phyloP scores from a whole-genome alignment of 1,139 yeast genomes.

The Yamadazyma friedrichii region DNA sequence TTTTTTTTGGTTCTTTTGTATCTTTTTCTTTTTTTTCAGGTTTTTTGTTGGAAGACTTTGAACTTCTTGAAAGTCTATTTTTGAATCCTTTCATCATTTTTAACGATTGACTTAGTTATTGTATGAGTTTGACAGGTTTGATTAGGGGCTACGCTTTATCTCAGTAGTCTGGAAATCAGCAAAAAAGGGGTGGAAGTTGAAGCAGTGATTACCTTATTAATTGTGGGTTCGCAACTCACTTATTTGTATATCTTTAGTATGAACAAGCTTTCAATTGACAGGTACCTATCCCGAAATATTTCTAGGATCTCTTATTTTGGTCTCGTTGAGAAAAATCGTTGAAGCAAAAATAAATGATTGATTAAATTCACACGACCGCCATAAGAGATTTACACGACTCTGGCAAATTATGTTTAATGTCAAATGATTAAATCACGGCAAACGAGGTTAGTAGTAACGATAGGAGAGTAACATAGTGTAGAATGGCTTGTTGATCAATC shows the following conservation, averaged over 20 bases:
- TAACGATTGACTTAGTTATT: slow-evolving; percentile 6
- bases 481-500: too few species aligned
- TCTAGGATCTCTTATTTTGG: neutral
- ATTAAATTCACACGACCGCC: slow-evolving; percentile 1
- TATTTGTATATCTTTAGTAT: too few species aligned
- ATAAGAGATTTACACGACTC: neutral
- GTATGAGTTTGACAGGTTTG: too few species aligned
- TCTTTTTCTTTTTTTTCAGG: slow-evolving; percentile 25
- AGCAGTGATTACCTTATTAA: too few species aligned
- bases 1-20: slow-evolving; percentile 13
- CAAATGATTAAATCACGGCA: too few species aligned
- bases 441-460: too few species aligned
- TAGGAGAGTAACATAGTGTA: too few species aligned
- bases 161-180: too few species aligned
- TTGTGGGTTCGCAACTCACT: too few species aligned
- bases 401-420: neutral
- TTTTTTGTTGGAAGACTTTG: slow-evolving; percentile 37
- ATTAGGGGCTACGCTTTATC: neutral
- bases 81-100: slow-evolving; percentile 53
- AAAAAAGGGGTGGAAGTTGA: too few species aligned
- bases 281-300: neutral
- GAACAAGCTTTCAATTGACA: neutral
- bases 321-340: slow-evolving; percentile 5
- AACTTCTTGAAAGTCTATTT: slow-evolving; percentile 46
- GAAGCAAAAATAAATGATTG: slow-evolving; percentile 6